Evolutionary conservation across 345 rosid genomes (phyloP).

Genomic region (Hevea brasiliensis): DNA sequence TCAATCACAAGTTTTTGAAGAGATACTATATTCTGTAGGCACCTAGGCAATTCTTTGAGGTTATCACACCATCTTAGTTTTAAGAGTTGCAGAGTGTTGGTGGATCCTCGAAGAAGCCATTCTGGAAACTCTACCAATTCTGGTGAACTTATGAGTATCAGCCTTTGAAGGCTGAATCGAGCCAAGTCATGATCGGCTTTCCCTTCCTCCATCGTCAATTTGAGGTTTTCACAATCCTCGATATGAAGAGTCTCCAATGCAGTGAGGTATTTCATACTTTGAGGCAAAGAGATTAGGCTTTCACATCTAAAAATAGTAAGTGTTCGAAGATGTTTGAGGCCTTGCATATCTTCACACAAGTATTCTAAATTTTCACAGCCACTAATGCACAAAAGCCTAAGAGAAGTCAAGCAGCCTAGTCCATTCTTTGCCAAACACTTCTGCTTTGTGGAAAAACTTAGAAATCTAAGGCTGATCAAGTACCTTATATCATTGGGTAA

Average conservation of each 20-base stretch:
- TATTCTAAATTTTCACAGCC: conserved; percentile 19
- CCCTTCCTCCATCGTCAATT: conserved; percentile 8
- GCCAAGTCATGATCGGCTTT: neutral
- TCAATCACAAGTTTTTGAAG: too few relatives aligned
- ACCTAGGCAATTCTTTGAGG: too few relatives aligned
- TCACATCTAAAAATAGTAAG: conserved; percentile 18
- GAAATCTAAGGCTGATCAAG: too few relatives aligned
- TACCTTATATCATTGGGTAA: too few relatives aligned
- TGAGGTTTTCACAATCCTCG: conserved; percentile 23
- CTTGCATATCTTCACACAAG: conserved; percentile 19
- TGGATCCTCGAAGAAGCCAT: too few relatives aligned
- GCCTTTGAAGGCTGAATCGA: neutral
- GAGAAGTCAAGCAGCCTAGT: too few relatives aligned
- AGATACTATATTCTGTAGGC: too few relatives aligned
- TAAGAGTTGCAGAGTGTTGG: too few relatives aligned
- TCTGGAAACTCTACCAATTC: neutral
- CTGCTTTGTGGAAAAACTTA: too few relatives aligned
- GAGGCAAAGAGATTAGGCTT: neutral
- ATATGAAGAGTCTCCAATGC: too few relatives aligned
- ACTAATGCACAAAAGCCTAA: conserved; percentile 12
- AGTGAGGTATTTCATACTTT: too few relatives aligned
- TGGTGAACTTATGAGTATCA: neutral
- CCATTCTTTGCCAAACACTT: too few relatives aligned
- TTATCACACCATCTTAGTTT: neutral
- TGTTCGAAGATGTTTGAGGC: conserved; percentile 17